Base-by-base conservation (phyloP, 1,284 basidiomycete species). In the Leccinum huronense region DNA sequence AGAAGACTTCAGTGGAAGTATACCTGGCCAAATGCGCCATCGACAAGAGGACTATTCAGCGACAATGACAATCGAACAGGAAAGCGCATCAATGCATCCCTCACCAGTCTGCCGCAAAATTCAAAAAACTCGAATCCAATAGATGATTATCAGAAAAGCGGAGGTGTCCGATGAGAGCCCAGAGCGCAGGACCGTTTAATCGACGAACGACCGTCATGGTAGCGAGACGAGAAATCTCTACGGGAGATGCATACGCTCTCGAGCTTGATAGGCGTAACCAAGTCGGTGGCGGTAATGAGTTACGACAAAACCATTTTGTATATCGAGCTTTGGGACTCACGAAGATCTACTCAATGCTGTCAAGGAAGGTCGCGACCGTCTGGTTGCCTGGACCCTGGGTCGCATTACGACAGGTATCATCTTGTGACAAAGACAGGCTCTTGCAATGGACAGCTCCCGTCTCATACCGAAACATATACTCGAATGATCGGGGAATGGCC, bases 391-490 rank as follows among this genome's bases (percentile, higher is more conserved):
- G 36, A 19, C n/a, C 42, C 30, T 53, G 42, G 8, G 36, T 59
- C 16, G 10, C 55, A 36, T 31, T 27, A 60, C 5, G 38, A 53
- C 19, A 19, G 16, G 14, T n/a, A 0, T 72, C 68, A 3, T 70
- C 65, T 57, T 62, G 67, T 73, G 76, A 16, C 62, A 33, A 23
- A 85, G 69, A 67, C 74, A 77, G 7, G 68, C 69, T 5, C 69
- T 69, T 30, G 84, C 71, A 14, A 82, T 77, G 0, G 70, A 72
- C 0, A 82, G 69, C 64, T 89, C 86, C 23, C 79, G 77, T 19
- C 75, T 73, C 27, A 89, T 75, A 3, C 86, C 83, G 51, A 73
- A 73, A 4, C 69, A 71, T 19, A 87, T 73, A 3, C 77, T 77
- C 8, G 81, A 75, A 59, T 79, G 70, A 56, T 78, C 66, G 3